Base-by-base conservation (phyloP, 192 early-diverging fungal genomes). In the Ambispora gerdemannii region DNA sequence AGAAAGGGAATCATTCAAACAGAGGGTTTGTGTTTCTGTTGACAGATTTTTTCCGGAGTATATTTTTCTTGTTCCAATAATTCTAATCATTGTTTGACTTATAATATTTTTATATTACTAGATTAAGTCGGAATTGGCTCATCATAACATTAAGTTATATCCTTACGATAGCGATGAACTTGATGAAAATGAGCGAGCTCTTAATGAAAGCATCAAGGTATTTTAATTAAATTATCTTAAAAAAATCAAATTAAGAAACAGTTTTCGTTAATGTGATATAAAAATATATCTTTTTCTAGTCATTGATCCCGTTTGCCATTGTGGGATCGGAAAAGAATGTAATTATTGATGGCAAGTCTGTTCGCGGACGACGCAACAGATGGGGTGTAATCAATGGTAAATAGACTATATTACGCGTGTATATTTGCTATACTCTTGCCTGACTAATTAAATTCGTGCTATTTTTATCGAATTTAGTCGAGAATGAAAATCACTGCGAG, bases 401-500 rank as follows among this genome's bases (percentile, higher is more conserved):
- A 66, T 43, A 36, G 3, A 31, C n/a, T 53, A 3, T 53, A 33
- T 50, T 43, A 43, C 15, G 6, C 6, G 38, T 15, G 38, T 10
- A 6, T 10, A 43, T 6, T 43, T 43, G 38, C 15, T 43, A 15
- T 43, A 43, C 6, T 43, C 38, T 43, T 43, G 38, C 6, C 6
- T 43, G 38, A 15, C 7, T 10, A 43, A 43, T 43, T 43, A 43
- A 10, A 43, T 43, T 43, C 38, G 6, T 10, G 38, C 38, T 43
- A 6, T 10, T 15, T 15, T 43, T 15, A 43, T 50, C 49, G 49
- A 31, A 66, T 67, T n/a, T 75, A 88, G 93, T 98, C 64, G 93
- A 95, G 76, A 90, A 97, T 76, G 92, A 94, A 81, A 80, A 80
- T 43, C 95, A 97, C 80, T 94, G 94, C 85, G 96, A 97, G 72